A percentile compares a stretch with the other conserved stretches of the same genome.
These are phyloP conservation scores for Chrysanthemum seticuspe DNA, from an alignment of 129 eudicot genomes.

Conservation along the genomic window DNA sequence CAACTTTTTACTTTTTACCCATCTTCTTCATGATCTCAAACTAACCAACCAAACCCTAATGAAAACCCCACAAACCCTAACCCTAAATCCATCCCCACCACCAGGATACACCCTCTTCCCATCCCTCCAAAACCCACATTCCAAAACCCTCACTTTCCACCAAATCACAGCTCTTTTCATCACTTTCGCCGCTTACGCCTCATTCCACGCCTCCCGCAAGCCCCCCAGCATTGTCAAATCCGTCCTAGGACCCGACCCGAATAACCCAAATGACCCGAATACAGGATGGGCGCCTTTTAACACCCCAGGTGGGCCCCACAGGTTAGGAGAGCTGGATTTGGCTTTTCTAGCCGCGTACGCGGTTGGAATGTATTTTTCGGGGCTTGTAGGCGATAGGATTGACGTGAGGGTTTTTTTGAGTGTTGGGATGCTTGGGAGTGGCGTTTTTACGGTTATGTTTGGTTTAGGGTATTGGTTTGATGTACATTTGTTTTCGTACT, in stretches of 20 bases:
- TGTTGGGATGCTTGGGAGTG: conserved; percentile 88
- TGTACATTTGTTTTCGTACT: conserved; percentile 61
- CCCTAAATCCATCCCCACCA: conserved; percentile 43
- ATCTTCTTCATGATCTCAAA: conserved; percentile 15
- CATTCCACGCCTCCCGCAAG: conserved; percentile 98
- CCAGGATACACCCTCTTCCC: conserved; percentile 57
- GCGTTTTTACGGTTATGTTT: conserved; percentile 54
- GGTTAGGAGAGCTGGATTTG: conserved; percentile 95
- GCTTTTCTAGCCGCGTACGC: conserved; percentile 76
- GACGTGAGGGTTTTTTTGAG: conserved; percentile 68
- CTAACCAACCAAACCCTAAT: conserved; percentile 8
- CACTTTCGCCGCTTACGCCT: conserved; percentile 84
- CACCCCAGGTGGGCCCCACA: conserved; percentile 69
- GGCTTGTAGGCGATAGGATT: conserved; percentile 79
- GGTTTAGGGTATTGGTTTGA: conserved; percentile 81
- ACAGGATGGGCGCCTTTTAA: conserved; percentile 94
- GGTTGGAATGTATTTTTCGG: conserved; percentile 85
- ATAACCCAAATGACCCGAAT: conserved; percentile 24
- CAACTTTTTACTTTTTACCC: background rate
- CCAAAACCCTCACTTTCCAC: conserved; percentile 63
- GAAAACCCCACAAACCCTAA: conserved; percentile 40
- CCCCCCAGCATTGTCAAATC: conserved; percentile 97
- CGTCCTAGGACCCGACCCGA: conserved; percentile 50
- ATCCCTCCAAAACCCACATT: conserved; percentile 38
- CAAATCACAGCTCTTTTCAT: conserved; percentile 57